Evolutionary conservation across 1,139 yeast genomes (phyloP).

Genomic region (Eremothecium sinecaudum): DNA sequence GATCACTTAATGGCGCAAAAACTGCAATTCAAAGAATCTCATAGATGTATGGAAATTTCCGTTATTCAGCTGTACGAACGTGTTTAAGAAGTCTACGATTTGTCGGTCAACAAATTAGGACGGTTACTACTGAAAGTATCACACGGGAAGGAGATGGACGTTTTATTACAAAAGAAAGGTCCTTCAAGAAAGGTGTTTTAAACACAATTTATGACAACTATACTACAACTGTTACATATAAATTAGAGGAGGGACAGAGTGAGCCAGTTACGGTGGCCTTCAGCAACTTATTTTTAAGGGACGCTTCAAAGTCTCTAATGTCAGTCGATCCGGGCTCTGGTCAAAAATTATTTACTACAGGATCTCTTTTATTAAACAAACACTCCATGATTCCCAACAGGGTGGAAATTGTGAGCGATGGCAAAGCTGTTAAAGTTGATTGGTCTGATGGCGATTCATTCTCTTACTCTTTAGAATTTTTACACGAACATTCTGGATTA

Average conservation of each 20-base stretch:
- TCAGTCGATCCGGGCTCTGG: constrained; percentile 50
- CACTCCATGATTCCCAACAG: constrained; percentile 26
- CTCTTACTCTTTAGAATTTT: constrained; percentile 40
- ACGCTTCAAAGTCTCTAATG: constrained; percentile 43
- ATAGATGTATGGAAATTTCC: too few species aligned
- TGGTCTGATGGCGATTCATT: constrained; percentile 53
- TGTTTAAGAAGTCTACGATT: too few species aligned
- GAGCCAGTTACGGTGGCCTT: constrained; percentile 34
- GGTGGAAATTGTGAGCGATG: constrained; percentile 29
- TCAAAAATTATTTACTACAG: constrained; percentile 63
- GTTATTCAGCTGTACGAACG: too few species aligned
- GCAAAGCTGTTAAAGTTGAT: constrained; percentile 34
- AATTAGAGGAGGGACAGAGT: constrained; percentile 12
- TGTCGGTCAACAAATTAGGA: too few species aligned
- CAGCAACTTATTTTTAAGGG: constrained; percentile 54
- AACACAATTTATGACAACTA: constrained; percentile 15
- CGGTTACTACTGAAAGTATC: too few species aligned
- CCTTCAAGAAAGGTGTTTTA: too few species aligned
- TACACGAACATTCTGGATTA: constrained; percentile 32
- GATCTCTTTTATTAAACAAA: constrained; percentile 33
- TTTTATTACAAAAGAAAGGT: too few species aligned
- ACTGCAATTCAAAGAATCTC: too few species aligned
- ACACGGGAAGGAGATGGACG: too few species aligned
- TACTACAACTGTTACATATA: constrained; percentile 20
- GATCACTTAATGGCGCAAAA: too few species aligned